These are phyloP conservation scores for Eucalyptus pauciflora DNA, from an alignment of 345 rosid species.

Conservation along the genomic window DNA sequence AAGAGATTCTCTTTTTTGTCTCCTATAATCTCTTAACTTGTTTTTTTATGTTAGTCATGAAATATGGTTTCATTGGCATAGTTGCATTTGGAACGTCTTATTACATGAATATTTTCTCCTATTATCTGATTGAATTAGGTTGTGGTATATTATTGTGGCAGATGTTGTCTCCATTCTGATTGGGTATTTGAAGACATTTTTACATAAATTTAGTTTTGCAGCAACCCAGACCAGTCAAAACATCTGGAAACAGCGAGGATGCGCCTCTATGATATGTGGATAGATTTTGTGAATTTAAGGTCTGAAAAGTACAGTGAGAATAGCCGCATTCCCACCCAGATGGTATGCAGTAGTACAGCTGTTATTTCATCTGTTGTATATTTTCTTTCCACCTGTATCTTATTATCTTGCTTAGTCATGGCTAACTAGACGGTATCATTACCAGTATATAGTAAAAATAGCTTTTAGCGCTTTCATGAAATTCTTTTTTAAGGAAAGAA, in stretches of 20 bases:
- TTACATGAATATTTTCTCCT: neutral
- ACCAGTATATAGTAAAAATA: neutral
- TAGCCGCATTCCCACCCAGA: conserved; percentile 77
- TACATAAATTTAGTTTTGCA: conserved; percentile 18
- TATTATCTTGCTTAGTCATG: neutral
- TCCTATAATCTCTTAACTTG: neutral
- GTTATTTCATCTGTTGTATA: neutral
- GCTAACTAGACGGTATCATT: neutral
- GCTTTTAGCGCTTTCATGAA: neutral
- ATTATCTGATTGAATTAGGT: neutral
- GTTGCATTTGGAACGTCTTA: neutral
- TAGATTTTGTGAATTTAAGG: conserved; percentile 92
- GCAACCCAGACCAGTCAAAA: conserved; percentile 96
- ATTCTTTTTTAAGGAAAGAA: neutral
- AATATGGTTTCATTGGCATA: neutral
- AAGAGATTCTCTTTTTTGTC: neutral
- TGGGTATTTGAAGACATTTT: neutral
- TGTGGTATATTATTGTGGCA: neutral
- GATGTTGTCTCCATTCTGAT: neutral
- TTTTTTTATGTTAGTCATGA: neutral
- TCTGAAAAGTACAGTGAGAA: conserved; percentile 80
- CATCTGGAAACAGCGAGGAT: conserved; percentile 93
- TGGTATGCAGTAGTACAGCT: conserved; percentile 25
- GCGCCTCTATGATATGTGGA: conserved; percentile 78
- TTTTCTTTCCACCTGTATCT: neutral